Evolutionary conservation across 441 rosid species (phyloP).

Genomic region (Gossypium aridum): DNA sequence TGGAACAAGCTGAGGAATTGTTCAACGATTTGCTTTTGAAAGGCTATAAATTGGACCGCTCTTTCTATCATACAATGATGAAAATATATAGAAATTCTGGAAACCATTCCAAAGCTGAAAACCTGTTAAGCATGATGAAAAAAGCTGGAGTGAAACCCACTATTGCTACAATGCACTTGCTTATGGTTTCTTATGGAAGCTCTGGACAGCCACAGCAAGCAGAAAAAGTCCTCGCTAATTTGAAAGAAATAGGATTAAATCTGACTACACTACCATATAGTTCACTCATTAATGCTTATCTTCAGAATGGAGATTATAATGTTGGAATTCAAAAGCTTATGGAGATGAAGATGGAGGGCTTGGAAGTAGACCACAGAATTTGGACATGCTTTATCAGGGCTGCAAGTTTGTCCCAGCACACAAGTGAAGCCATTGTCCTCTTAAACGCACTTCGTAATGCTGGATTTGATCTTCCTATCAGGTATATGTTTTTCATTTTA

Average conservation of each 20-base stretch:
- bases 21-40: slow-evolving; percentile 59
- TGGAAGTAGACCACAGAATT: slow-evolving; percentile 83
- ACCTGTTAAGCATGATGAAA: slow-evolving; percentile 62
- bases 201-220: slow-evolving; percentile 88
- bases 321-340: slow-evolving; percentile 65
- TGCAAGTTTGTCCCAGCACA: slow-evolving; percentile 59
- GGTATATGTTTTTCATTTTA: slow-evolving; percentile 32
- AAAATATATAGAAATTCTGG: slow-evolving; percentile 77
- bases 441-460: slow-evolving; percentile 59
- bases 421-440: slow-evolving; percentile 55
- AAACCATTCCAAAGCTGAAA: slow-evolving; percentile 69
- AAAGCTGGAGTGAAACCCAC: slow-evolving; percentile 77
- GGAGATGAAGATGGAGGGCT: slow-evolving; percentile 71
- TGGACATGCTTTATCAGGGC: slow-evolving; percentile 97
- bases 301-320: slow-evolving; percentile 58
- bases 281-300: slow-evolving; percentile 87
- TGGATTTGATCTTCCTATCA: slow-evolving; percentile 82
- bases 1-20: slow-evolving; percentile 71
- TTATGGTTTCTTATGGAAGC: slow-evolving; percentile 87
- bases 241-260: slow-evolving; percentile 58
- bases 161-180: slow-evolving; percentile 89
- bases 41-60: slow-evolving; percentile 76
- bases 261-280: slow-evolving; percentile 75
- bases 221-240: slow-evolving; percentile 66
- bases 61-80: slow-evolving; percentile 90